These are phyloP conservation scores for Arxiozyma bovina DNA, from an alignment of 1,139 yeast genomes.

Conservation along the genomic window DNA sequence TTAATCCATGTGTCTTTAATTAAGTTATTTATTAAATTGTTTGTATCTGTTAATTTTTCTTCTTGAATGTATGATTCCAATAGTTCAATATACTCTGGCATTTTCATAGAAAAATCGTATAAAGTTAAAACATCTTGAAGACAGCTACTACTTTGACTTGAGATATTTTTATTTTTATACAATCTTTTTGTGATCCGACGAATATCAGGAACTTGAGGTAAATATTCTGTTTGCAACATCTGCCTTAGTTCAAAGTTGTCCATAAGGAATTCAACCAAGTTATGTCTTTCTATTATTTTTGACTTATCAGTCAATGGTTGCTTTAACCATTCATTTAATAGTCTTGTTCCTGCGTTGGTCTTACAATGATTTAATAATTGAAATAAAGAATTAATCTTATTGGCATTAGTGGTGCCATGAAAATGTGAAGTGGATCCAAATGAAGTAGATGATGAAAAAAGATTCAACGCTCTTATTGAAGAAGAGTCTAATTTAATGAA, in stretches of 20 bases:
- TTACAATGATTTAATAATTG: slow-evolving; percentile 83
- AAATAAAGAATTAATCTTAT: slow-evolving; percentile 56
- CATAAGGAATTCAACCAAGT: slow-evolving; percentile 62
- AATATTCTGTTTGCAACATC: slow-evolving; percentile 55
- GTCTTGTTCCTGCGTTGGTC: slow-evolving; percentile 74
- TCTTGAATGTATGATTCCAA: slow-evolving; percentile 37
- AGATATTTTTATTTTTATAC: slow-evolving; percentile 38
- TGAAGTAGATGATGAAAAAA: slow-evolving; percentile 36
- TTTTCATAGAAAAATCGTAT: slow-evolving; percentile 62
- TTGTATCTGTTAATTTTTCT: slow-evolving; percentile 17
- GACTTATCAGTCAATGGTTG: slow-evolving; percentile 71
- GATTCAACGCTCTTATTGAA: slow-evolving; percentile 77
- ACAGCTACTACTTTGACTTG: not conserved
- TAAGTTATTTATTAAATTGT: slow-evolving; percentile 28
- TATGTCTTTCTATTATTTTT: slow-evolving; percentile 60
- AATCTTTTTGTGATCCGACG: slow-evolving; percentile 64
- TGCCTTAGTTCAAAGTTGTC: slow-evolving; percentile 62
- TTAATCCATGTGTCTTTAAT: slow-evolving; percentile 47
- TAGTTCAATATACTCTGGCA: slow-evolving; percentile 58
- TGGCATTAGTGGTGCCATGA: slow-evolving; percentile 31
- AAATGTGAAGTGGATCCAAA: slow-evolving; percentile 9
- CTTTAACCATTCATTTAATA: slow-evolving; percentile 88
- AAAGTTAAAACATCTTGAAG: slow-evolving; percentile 88
- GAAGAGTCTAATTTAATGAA: slow-evolving; percentile 87
- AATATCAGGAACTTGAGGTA: slow-evolving; percentile 74